Evolutionary conservation across 176 grass and related monocot genomes (phyloP).

Genomic region (Poa pratensis): DNA sequence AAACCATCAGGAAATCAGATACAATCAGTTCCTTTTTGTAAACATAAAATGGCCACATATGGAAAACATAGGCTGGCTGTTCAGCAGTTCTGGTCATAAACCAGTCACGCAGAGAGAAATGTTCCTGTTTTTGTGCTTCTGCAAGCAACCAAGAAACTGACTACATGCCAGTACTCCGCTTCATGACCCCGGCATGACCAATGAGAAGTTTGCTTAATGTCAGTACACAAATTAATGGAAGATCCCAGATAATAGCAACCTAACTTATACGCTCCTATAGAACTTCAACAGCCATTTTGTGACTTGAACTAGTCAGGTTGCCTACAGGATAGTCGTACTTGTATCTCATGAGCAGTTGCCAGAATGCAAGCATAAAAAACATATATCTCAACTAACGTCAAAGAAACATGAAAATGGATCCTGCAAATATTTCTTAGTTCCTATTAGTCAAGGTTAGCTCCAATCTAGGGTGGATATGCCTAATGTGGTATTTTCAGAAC

Average conservation of each 20-base stretch:
- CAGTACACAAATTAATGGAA: slow-evolving; percentile 19
- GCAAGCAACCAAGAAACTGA: slow-evolving; percentile 3
- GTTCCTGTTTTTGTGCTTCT: neutral
- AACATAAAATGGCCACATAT: slow-evolving; percentile 14
- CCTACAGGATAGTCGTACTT: neutral
- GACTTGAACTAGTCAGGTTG: slow-evolving; percentile 6
- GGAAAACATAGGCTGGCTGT: slow-evolving; percentile 17
- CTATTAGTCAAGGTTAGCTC: slow-evolving; percentile 28
- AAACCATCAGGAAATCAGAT: slow-evolving; percentile 30
- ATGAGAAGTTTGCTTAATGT: neutral
- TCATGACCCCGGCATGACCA: neutral
- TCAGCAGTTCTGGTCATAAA: slow-evolving; percentile 19
- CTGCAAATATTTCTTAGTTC: neutral
- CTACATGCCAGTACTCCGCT: slow-evolving; percentile 8
- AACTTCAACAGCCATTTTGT: slow-evolving; percentile 12
- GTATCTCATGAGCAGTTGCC: slow-evolving; percentile 11
- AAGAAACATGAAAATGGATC: neutral
- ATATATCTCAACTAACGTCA: neutral
- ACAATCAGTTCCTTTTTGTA: neutral
- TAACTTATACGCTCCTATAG: slow-evolving; percentile 2
- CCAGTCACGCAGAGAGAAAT: neutral
- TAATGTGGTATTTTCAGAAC: slow-evolving; percentile 12
- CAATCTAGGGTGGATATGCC: neutral
- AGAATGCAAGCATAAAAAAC: slow-evolving; percentile 28
- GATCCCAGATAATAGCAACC: slow-evolving; percentile 12